A percentile compares a stretch with the other conserved stretches of the same genome.
Conservation (phyloP, 257 asterid genomes). For the Ehretia macrophylla region DNA sequence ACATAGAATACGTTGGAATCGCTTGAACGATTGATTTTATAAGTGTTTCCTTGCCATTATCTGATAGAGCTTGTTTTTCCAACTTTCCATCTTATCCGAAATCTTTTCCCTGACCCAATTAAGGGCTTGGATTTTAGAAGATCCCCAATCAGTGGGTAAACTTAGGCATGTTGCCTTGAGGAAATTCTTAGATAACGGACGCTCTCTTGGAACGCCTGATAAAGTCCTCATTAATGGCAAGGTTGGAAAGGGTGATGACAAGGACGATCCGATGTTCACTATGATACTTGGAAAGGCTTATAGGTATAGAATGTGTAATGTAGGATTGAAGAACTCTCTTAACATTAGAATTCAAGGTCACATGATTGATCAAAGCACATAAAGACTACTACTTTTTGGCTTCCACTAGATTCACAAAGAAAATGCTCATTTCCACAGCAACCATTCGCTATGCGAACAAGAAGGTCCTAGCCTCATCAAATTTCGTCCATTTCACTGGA, state of each 20-base stretch:
- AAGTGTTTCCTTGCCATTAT: too few relatives aligned
- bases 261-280: slow-evolving; percentile 37
- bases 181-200: slow-evolving; percentile 36
- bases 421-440: slow-evolving; percentile 30
- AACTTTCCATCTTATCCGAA: too few relatives aligned
- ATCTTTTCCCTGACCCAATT: too few relatives aligned
- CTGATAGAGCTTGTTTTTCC: too few relatives aligned
- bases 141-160: background rate
- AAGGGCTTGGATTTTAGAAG: too few relatives aligned
- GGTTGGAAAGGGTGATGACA: slow-evolving; percentile 23
- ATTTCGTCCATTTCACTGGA: slow-evolving; percentile 55
- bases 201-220: slow-evolving; percentile 34
- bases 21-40: too few relatives aligned
- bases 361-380: slow-evolving; percentile 40
- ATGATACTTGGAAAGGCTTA: slow-evolving; percentile 47
- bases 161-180: background rate
- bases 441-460: slow-evolving; percentile 35
- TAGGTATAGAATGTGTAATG: slow-evolving; percentile 52
- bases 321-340: slow-evolving; percentile 50
- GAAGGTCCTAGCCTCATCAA: slow-evolving; percentile 45
- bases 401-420: slow-evolving; percentile 44
- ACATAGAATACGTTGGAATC: too few relatives aligned
- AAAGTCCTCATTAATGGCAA: slow-evolving; percentile 56
- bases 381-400: slow-evolving; percentile 54
- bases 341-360: slow-evolving; percentile 56